Evolutionary conservation across 495 filamentous ascomycete genomes (phyloP).

Genomic region (Aspergillus ostianus): DNA sequence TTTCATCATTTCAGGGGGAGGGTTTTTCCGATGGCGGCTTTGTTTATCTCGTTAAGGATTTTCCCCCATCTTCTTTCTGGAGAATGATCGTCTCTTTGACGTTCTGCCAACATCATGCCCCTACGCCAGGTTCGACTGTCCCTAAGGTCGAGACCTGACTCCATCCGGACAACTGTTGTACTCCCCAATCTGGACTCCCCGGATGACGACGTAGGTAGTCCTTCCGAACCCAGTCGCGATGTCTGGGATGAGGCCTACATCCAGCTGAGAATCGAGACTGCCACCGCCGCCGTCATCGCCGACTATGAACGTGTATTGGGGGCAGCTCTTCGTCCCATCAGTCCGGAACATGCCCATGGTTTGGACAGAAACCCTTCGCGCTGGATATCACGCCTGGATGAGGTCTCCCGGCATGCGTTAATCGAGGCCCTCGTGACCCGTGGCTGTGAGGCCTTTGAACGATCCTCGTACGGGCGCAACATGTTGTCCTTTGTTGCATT

Average conservation of each 20-base stretch:
- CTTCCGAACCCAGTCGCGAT: neutral
- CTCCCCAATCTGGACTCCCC: neutral
- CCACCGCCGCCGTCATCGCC: neutral
- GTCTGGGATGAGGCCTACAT: constrained; percentile 4
- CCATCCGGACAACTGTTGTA: neutral
- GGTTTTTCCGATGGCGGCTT: neutral
- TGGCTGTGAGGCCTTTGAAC: neutral
- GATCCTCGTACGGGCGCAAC: neutral
- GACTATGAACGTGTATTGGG: constrained; percentile 1
- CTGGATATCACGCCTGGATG: neutral
- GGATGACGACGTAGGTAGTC: neutral
- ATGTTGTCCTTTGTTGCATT: neutral
- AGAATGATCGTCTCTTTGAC: neutral
- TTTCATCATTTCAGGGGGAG: neutral
- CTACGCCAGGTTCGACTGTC: neutral
- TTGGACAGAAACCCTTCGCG: neutral
- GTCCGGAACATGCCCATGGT: neutral
- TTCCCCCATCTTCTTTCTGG: neutral
- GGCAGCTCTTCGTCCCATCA: constrained; percentile 1
- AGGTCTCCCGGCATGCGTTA: neutral
- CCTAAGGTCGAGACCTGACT: neutral
- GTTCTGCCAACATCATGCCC: neutral
- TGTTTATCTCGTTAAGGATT: neutral
- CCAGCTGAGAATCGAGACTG: neutral
- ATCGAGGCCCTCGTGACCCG: neutral